These are phyloP conservation scores for Vaccinium vitisidaea DNA, from an alignment of 148 eudicot genomes.

Conservation along the genomic window DNA sequence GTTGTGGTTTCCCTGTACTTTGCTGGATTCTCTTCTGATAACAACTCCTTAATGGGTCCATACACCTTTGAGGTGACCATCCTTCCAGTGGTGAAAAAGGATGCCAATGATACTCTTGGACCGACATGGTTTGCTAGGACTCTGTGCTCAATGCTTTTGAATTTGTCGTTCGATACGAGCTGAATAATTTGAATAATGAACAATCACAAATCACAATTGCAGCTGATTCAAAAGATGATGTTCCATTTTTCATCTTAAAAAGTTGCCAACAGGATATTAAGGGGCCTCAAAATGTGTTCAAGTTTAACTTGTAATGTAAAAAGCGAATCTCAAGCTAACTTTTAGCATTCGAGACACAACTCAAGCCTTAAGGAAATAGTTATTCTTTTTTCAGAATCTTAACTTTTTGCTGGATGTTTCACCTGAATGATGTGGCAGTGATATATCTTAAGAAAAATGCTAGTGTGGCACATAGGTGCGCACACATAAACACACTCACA, in stretches of 20 bases:
- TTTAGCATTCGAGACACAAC: background rate
- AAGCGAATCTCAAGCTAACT: background rate
- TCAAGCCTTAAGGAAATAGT: background rate
- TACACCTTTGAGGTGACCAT: constrained; percentile 9
- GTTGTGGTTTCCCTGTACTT: constrained; percentile 23
- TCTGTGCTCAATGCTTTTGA: constrained; percentile 51
- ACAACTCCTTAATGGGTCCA: constrained; percentile 38
- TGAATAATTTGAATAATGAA: background rate
- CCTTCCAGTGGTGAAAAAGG: constrained; percentile 34
- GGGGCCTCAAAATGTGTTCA: background rate
- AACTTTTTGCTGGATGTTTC: background rate
- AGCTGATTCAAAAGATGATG: background rate
- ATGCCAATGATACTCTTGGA: constrained; percentile 51
- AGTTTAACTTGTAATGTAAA: background rate
- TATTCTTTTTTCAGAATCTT: background rate
- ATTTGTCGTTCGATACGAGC: background rate
- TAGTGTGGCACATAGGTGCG: background rate
- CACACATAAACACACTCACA: background rate
- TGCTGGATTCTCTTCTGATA: constrained; percentile 22
- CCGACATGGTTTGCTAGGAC: constrained; percentile 40
- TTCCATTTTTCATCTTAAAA: background rate
- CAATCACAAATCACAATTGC: background rate
- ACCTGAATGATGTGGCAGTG: background rate
- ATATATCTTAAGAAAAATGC: background rate
- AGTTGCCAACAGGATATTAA: background rate